A percentile compares a stretch with the other conserved stretches of the same genome.
Evolutionary conservation across 495 filamentous ascomycete species (phyloP).

Genomic region (Penicillium coffeae): DNA sequence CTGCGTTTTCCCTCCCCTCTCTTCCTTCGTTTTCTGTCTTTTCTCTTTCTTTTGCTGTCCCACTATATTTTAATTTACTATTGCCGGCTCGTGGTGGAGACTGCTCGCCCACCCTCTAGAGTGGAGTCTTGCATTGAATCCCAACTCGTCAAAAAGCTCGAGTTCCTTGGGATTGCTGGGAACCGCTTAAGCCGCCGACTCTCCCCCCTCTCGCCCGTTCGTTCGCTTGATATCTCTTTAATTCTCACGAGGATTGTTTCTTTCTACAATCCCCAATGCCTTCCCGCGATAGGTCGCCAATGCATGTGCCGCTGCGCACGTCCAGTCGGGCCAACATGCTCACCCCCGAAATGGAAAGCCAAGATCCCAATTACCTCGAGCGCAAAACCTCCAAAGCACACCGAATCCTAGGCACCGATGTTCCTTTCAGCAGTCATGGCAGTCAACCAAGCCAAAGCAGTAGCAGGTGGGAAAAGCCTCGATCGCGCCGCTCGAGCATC

Average conservation of each 20-base stretch:
- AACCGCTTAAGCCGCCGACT: background rate
- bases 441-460: background rate
- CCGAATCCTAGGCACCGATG: constrained; percentile 35
- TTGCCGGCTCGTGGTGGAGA: background rate
- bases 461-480: constrained; percentile 4
- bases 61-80: background rate
- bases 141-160: background rate
- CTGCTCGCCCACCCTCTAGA: background rate
- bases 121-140: background rate
- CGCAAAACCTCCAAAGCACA: constrained; percentile 34
- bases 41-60: background rate
- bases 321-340: constrained; percentile 25
- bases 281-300: constrained; percentile 17
- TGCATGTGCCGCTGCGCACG: constrained; percentile 29
- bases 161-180: background rate
- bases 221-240: background rate
- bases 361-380: constrained; percentile 15
- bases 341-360: constrained; percentile 12
- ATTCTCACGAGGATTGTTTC: constrained; percentile 1
- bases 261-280: constrained; percentile 9
- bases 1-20: background rate
- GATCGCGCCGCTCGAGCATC: constrained; percentile 26
- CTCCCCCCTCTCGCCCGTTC: background rate
- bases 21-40: background rate
- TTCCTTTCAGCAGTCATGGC: constrained; percentile 19